phyloP scores from a whole-genome alignment of 495 filamentous ascomycete species.

The Letharia columbiana region DNA sequence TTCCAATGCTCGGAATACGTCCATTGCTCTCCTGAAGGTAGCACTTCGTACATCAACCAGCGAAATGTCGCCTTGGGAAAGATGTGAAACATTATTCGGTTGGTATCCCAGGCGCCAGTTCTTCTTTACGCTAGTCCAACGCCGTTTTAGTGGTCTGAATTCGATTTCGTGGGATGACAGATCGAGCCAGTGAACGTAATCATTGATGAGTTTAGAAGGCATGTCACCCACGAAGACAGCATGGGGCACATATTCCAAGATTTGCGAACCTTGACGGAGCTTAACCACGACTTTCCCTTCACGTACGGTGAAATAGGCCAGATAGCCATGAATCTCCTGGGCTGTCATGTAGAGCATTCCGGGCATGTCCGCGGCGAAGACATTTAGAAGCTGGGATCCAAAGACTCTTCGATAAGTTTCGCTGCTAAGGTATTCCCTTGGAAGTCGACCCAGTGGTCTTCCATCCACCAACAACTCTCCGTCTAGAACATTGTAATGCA shows the following conservation, averaged over 20 bases:
- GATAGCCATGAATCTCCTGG: background rate
- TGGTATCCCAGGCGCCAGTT: background rate
- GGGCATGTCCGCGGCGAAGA: background rate
- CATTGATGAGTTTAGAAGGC: background rate
- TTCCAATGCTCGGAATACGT: background rate
- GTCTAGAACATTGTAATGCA: conserved; percentile 8
- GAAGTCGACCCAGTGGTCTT: conserved; percentile 6
- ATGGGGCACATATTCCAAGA: background rate
- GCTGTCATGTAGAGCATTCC: conserved; percentile 17
- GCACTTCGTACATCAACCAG: background rate
- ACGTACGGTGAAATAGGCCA: background rate
- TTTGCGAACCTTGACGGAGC: background rate
- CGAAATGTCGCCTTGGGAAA: background rate
- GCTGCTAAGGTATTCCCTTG: background rate
- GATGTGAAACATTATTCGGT: background rate
- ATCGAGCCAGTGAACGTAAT: background rate
- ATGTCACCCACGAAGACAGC: background rate
- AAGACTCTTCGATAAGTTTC: conserved; percentile 1
- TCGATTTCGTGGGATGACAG: background rate
- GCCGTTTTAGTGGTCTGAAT: background rate
- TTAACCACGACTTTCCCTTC: background rate
- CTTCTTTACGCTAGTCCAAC: background rate
- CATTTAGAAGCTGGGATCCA: conserved; percentile 2
- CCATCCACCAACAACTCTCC: conserved; percentile 15
- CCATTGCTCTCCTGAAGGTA: background rate